Percentiles rank a stretch among this genome's conserved stretches.
phyloP scores from a whole-genome alignment of 2,329 filamentous ascomycete species.

The Colletotrichum kahawae region DNA sequence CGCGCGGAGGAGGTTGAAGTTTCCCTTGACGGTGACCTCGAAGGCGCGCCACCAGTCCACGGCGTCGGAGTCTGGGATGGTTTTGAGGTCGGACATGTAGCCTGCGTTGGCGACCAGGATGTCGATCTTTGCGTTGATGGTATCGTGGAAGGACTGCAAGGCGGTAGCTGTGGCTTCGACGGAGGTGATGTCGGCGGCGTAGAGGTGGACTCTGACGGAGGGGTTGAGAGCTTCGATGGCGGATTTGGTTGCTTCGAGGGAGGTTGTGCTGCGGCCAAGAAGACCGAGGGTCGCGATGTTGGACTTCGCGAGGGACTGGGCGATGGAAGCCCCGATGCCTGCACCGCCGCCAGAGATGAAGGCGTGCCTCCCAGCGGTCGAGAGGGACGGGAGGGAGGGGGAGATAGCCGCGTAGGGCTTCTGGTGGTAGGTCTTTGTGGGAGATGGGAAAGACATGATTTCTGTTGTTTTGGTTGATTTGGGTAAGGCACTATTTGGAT shows the following conservation, averaged over 20 bases:
- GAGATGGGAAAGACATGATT: conserved; percentile 22
- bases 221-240: conserved; percentile 23
- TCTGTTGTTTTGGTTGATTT: fast-evolving
- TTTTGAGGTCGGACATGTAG: conserved; percentile 21
- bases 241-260: conserved; percentile 29
- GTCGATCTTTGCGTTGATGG: conserved; percentile 22
- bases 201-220: conserved; percentile 20
- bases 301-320: conserved; percentile 42
- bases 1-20: conserved; percentile 47
- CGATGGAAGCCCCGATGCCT: conserved; percentile 52
- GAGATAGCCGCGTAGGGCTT: conserved; percentile 30
- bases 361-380: conserved; percentile 46
- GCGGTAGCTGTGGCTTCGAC: conserved; percentile 4
- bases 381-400: conserved; percentile 28
- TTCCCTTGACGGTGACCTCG: conserved; percentile 55
- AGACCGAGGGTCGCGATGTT: conserved; percentile 57
- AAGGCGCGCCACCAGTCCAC: conserved; percentile 31
- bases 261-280: conserved; percentile 30
- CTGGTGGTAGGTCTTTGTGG: conserved; percentile 22
- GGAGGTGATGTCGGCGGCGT: conserved; percentile 23
- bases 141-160: neutral
- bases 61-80: conserved; percentile 22
- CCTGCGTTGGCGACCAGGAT: conserved; percentile 33
- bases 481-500: fast-evolving
- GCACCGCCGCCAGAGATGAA: conserved; percentile 61